Evolutionary conservation across 2,329 filamentous ascomycete species (phyloP), one percentile per base, ranked within the genome.

Genomic region (Phyllosticta citrichinensis): DNA sequence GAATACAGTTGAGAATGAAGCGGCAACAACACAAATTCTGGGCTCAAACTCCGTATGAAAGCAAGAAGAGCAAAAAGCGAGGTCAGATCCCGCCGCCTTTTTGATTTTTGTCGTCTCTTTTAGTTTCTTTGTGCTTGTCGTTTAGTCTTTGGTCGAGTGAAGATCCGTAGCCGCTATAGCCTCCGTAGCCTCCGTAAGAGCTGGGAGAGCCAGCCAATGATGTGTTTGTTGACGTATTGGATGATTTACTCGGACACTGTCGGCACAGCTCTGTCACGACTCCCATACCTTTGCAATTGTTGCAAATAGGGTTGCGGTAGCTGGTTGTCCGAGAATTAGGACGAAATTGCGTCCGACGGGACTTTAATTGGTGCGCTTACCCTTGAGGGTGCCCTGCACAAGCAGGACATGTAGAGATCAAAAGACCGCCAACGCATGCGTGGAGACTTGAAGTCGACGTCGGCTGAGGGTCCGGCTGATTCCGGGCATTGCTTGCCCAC

Each of bases 351-450:
- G 20, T 33, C 12, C 17, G n/a, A n/a, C n/a, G 5, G 9, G 12
- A 14, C 22, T 22, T 50, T 12, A 17, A 20, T 6, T 12, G 4
- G 24, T 14, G 10, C 10, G 33, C 55, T 53, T n/a, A 62, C 60
- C 60, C 60, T 24, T 62, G 60, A 8, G 60, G 60, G 47, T 62
- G 60, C 12, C 60, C 60, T 14, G 60, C 60, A 27, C 60, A 62
- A 30, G 20, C 50, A 10, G 60, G 55, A 25, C 60, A 62, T 1
- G 60, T 62, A n/a, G 56, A 57, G 14, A 62, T 58, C 12, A 56
- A 55, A 17, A 62, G 52, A 17, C 60, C 60, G 27, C 56, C 53
- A 14, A 62, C 54, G 33, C 60, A 62, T 14, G 55, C 60, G 25
- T 62, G 60, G 20, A 25, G 60, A 8, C 25, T 53, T 6, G 58